Evolutionary conservation across 768 basidiomycete species (phyloP), one percentile per base, ranked within the genome.

Genomic region (Paxillus ammoniavirescens): DNA sequence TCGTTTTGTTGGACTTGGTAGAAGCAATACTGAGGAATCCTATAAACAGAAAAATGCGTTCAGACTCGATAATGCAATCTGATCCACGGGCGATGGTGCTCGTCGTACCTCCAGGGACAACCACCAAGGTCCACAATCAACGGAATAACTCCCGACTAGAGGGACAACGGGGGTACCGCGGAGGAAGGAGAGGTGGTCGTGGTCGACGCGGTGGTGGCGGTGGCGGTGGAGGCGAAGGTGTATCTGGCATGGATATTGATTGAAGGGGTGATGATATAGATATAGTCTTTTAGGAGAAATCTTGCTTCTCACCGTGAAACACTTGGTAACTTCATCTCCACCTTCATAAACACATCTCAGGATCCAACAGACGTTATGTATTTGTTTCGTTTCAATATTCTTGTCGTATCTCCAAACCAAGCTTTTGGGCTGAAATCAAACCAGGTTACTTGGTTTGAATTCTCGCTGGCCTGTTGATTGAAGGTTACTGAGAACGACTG

Each of bases 31-130:
- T 18, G 31, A n/a, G 18, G 10, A 10, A 4, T 9, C 17, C 9
- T 5, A 10, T n/a, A 10, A 31, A 47, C 61, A 93, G 91, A 55
- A 93, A 92, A 81, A 77, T 94, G 77, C 88, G 91, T 49, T 93
- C 91, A 2, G 91, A 94, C 65, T 82, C 82, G 2, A 77, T 93
- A 46, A 67, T 91, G 55, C 56, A 50, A 31, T 74, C 75, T 18
- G 78, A 77, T 59, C 80, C 86, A n/a, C 82, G 89, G 26, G 87
- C 89, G 4, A 76, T 80, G 12, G 79, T 91, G 0, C 73, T 90
- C 18, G 67, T 87, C 28, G 82, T 83, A 28, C 88, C 88, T 0
- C 87, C 87, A 12, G 87, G 87, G 8, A 67, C 81, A 5, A 75
- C 88, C 54, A 75, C 80, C 0, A 75, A 78, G 31, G 78, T 79